Evolutionary conservation across 192 early-diverging fungal genomes (phyloP).

Genomic region (Haplosporangium gracile): DNA sequence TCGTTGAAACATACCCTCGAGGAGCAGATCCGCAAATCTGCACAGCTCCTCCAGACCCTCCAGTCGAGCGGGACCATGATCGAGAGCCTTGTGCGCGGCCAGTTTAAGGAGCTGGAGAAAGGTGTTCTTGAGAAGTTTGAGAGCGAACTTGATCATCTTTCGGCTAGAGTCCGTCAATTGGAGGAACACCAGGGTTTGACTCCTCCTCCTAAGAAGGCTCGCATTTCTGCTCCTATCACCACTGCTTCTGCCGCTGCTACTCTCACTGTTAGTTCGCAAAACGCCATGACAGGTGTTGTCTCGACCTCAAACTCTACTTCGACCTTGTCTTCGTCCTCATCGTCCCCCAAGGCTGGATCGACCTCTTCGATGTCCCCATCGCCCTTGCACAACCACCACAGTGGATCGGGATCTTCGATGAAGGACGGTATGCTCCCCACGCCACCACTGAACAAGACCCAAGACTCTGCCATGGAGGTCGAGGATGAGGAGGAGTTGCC

Average conservation of each 20-base stretch:
- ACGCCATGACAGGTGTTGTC: constrained; percentile 25
- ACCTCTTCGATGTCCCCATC: not conserved
- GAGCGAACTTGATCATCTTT: constrained; percentile 53
- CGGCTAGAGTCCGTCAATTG: constrained; percentile 24
- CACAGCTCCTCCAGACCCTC: constrained; percentile 79
- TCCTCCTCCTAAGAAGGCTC: constrained; percentile 34
- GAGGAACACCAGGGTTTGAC: constrained; percentile 50
- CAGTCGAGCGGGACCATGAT: constrained; percentile 80
- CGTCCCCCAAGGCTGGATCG: constrained; percentile 2
- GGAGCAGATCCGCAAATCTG: constrained; percentile 81
- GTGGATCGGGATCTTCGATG: constrained; percentile 1
- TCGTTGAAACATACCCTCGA: constrained; percentile 74
- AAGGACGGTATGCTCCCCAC: constrained; percentile 52
- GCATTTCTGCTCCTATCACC: not conserved
- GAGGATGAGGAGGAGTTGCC: constrained; percentile 37
- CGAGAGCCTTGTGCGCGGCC: constrained; percentile 79
- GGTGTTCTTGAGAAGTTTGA: constrained; percentile 64
- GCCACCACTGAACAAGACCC: constrained; percentile 48
- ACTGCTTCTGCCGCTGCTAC: not conserved
- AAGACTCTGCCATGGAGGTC: constrained; percentile 48
- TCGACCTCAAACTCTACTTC: constrained; percentile 13
- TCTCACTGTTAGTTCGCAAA: not conserved
- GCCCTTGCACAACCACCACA: constrained; percentile 1
- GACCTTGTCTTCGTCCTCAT: constrained; percentile 15
- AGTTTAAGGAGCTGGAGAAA: constrained; percentile 83